These are phyloP conservation scores for Austroboletus niveus DNA, from an alignment of 1,284 basidiomycete species.

Conservation along the genomic window DNA sequence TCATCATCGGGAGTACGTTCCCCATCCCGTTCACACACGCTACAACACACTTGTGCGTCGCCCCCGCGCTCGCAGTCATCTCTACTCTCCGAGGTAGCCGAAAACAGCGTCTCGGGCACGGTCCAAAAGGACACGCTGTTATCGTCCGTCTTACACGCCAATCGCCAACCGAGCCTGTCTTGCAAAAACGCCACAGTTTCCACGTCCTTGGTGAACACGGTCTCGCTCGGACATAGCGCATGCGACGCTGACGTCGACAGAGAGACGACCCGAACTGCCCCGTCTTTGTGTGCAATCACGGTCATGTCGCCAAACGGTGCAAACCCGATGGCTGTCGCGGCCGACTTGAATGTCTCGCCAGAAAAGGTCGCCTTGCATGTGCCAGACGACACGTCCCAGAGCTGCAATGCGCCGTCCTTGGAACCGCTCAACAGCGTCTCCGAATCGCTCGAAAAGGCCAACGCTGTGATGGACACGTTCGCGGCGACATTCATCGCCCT, in stretches of 20 bases:
- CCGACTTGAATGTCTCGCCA: neutral
- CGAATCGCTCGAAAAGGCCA: conserved; percentile 10
- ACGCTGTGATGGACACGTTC: conserved; percentile 3
- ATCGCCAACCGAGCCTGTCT: neutral
- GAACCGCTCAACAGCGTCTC: conserved; percentile 10
- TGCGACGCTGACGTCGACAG: conserved; percentile 2
- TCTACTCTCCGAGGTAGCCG: neutral
- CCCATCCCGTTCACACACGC: neutral
- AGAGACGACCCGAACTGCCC: conserved; percentile 4
- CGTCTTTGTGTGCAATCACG: conserved; percentile 4
- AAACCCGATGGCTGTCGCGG: conserved; percentile 2
- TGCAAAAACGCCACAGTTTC: conserved; percentile 1
- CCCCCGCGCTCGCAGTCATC: neutral
- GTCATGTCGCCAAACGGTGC: conserved; percentile 4
- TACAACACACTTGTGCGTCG: neutral
- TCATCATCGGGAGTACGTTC: neutral
- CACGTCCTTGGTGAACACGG: neutral
- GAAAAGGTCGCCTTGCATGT: conserved; percentile 3
- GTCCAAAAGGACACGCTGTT: conserved; percentile 7
- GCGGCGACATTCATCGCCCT: conserved; percentile 1
- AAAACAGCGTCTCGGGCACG: conserved; percentile 1
- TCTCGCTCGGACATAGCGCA: conserved; percentile 3
- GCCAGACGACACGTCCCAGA: conserved; percentile 9
- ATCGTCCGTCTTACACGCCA: conserved; percentile 6
- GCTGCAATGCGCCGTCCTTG: neutral